These are phyloP conservation scores for Collybia sordida DNA, from an alignment of 768 basidiomycete species.

Conservation along the genomic window DNA sequence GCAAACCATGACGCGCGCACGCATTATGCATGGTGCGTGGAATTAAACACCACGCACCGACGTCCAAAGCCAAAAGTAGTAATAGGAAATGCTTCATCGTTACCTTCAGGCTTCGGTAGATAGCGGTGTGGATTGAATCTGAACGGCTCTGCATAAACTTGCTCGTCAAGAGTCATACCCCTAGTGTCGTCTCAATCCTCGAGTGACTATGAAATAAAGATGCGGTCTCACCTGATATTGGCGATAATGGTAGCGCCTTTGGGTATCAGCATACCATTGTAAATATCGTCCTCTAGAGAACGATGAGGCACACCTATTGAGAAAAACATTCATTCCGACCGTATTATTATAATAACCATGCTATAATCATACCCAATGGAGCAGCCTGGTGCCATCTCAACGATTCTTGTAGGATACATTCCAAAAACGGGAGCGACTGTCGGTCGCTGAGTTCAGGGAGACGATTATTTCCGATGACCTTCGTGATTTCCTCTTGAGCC, in stretches of 20 bases:
- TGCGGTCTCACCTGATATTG: constrained; percentile 15
- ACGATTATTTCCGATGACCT: constrained; percentile 13
- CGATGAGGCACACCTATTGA: constrained; percentile 16
- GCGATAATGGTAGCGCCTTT: constrained; percentile 15
- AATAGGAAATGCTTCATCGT: constrained; percentile 15
- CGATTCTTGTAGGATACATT: constrained; percentile 11
- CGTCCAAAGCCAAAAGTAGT: constrained; percentile 35
- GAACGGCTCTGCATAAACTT: constrained; percentile 24
- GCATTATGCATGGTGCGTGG: no score
- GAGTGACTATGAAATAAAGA: neutral
- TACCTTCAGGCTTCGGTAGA: constrained; percentile 19
- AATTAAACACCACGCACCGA: constrained; percentile 21
- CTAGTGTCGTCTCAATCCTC: constrained; percentile 11
- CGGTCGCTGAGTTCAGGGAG: constrained; percentile 18
- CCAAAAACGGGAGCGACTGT: constrained; percentile 11
- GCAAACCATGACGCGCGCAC: neutral
- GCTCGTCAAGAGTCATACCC: constrained; percentile 27
- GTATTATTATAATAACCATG: neutral
- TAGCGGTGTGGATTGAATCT: constrained; percentile 26
- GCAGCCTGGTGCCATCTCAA: constrained; percentile 15
- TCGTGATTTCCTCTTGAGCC: constrained; percentile 40
- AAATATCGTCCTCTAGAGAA: constrained; percentile 27
- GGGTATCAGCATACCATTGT: constrained; percentile 27
- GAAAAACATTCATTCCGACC: neutral
- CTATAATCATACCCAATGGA: constrained; percentile 8